phyloP scores from a whole-genome alignment of 805 yeast species.

The Monosporozyma siamensis region DNA sequence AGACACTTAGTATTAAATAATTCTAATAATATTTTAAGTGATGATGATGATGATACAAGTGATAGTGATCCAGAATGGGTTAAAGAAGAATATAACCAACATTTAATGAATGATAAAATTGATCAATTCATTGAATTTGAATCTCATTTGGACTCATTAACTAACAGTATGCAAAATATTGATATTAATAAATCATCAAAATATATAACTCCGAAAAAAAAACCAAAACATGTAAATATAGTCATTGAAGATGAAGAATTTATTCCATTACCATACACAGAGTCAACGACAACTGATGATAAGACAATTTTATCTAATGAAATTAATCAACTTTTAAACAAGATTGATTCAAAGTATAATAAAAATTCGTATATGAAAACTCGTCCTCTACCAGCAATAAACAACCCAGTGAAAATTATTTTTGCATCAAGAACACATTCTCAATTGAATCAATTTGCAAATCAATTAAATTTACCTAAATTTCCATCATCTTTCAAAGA shows the following conservation, averaged over 20 bases:
- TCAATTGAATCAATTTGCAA: slow-evolving; percentile 71
- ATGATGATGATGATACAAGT: background rate
- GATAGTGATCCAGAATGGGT: slow-evolving; percentile 64
- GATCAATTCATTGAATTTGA: slow-evolving; percentile 30
- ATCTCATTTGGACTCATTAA: slow-evolving; percentile 14
- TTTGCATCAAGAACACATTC: slow-evolving; percentile 88
- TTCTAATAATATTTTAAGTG: slow-evolving; percentile 6
- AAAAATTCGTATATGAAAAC: slow-evolving; percentile 13
- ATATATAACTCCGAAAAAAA: slow-evolving; percentile 3
- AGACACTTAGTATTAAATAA: slow-evolving; percentile 10
- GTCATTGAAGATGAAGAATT: slow-evolving; percentile 25
- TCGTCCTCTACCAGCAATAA: slow-evolving; percentile 7
- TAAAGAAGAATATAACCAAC: slow-evolving; percentile 31
- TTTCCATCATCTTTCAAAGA: slow-evolving; percentile 53
- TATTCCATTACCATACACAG: slow-evolving; percentile 16
- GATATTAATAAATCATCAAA: background rate
- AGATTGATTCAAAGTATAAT: slow-evolving; percentile 25
- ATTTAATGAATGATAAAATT: slow-evolving; percentile 14
- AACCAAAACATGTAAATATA: slow-evolving; percentile 19
- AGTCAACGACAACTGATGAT: slow-evolving; percentile 20
- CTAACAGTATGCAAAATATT: no score
- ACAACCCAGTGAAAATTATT: slow-evolving; percentile 40
- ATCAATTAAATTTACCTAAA: slow-evolving; percentile 52
- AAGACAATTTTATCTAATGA: slow-evolving; percentile 27
- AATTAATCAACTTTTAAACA: slow-evolving; percentile 38